Percentiles rank a stretch among this genome's conserved stretches.
Evolutionary conservation across 2,329 filamentous ascomycete species (phyloP).

Genomic region (Tolypocladium endophyticum): DNA sequence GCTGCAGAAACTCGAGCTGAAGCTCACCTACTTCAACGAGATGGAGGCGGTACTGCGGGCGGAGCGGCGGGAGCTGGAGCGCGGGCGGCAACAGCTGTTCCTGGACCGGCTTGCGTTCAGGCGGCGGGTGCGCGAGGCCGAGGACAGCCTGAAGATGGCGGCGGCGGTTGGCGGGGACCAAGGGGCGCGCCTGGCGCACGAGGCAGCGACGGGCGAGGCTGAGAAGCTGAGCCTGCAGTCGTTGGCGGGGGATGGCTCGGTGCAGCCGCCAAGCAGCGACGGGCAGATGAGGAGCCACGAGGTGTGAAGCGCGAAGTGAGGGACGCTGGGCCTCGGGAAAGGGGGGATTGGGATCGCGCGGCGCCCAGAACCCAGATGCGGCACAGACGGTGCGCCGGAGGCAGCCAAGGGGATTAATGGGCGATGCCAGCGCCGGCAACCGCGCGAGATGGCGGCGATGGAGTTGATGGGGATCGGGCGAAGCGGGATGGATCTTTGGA

Average conservation of each 20-base stretch:
- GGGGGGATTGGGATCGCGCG: background rate
- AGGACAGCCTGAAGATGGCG: constrained; percentile 59
- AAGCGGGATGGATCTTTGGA: background rate
- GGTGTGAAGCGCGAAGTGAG: constrained; percentile 22
- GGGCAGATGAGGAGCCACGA: constrained; percentile 49
- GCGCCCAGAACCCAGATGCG: background rate
- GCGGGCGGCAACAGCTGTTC: constrained; percentile 86
- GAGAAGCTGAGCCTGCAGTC: constrained; percentile 45
- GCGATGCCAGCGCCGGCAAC: background rate
- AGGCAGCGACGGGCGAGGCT: constrained; percentile 31
- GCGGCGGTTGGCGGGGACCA: constrained; percentile 37
- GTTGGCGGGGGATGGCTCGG: constrained; percentile 27
- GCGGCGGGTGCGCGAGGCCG: constrained; percentile 72
- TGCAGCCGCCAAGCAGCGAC: constrained; percentile 45
- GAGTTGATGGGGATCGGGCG: background rate
- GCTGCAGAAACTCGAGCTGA: constrained; percentile 91
- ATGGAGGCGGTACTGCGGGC: constrained; percentile 88
- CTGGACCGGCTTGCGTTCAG: constrained; percentile 85
- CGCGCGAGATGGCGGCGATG: background rate
- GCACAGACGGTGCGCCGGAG: background rate
- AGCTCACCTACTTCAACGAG: constrained; percentile 91
- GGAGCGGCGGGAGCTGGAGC: constrained; percentile 85
- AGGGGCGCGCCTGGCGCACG: constrained; percentile 35
- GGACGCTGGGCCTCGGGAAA: background rate
- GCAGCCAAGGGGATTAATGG: background rate